A percentile compares a stretch with the other conserved stretches of the same genome.
Conservation (phyloP, 2,329 filamentous ascomycete genomes). For the Aschersonia sp. region DNA sequence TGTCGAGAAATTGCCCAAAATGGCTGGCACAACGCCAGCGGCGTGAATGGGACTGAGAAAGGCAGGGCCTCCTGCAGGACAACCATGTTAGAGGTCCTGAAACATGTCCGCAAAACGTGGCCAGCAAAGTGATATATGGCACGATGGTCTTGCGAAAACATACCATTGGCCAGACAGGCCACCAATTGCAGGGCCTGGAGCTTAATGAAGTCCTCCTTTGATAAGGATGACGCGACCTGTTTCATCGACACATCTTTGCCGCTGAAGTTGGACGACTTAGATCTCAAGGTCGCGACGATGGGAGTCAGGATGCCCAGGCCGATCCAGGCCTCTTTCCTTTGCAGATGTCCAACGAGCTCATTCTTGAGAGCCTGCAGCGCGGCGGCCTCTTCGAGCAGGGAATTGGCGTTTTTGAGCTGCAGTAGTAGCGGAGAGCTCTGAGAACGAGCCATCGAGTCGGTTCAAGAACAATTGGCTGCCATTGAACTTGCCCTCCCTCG, state of each 20-base stretch:
- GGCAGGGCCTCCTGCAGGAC: constrained; percentile 52
- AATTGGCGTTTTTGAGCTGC: constrained; percentile 40
- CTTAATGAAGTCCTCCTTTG: constrained; percentile 51
- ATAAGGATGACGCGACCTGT: constrained; percentile 24
- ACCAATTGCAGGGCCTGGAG: constrained; percentile 77
- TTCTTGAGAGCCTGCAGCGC: constrained; percentile 70
- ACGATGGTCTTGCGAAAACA: constrained; percentile 7
- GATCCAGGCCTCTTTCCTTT: constrained; percentile 73
- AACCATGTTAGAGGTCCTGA: too few relatives aligned
- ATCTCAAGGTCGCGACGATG: constrained; percentile 31
- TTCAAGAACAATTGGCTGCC: constrained; percentile 1
- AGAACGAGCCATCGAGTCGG: constrained; percentile 35
- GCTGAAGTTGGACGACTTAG: constrained; percentile 17
- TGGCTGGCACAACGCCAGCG: constrained; percentile 50
- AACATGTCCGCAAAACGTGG: too few relatives aligned
- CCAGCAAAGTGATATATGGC: background rate
- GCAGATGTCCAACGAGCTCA: constrained; percentile 73
- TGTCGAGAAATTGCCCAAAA: constrained; percentile 58
- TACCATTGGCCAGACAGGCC: constrained; percentile 74
- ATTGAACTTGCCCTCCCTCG: constrained; percentile 1
- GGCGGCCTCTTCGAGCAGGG: constrained; percentile 35
- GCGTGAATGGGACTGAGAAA: constrained; percentile 65
- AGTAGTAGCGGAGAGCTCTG: constrained; percentile 38
- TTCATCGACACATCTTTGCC: constrained; percentile 23
- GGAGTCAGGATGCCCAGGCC: constrained; percentile 52